Conservation (phyloP, 352 stramenopile genomes). For the Phytophthora rubi region DNA sequence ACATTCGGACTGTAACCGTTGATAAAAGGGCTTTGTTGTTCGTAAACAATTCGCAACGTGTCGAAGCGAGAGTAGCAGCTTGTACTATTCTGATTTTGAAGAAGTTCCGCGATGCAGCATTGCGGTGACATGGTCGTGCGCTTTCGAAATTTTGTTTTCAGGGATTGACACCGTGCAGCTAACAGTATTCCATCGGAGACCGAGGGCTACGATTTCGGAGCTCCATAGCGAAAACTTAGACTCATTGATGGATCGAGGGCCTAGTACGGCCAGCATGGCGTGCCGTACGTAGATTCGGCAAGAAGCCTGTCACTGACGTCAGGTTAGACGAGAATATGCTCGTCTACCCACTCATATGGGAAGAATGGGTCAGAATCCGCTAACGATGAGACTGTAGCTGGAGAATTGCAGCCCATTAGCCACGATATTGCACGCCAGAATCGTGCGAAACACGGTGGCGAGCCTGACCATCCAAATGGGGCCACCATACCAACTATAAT, state of each 20-base stretch:
- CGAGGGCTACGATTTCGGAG: slow-evolving; percentile 14
- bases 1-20: slow-evolving; percentile 16
- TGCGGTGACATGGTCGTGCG: neutral
- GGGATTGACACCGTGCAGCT: slow-evolving; percentile 20
- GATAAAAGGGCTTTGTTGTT: slow-evolving; percentile 10
- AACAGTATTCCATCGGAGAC: slow-evolving; percentile 15
- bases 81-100: slow-evolving; percentile 14
- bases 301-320: neutral
- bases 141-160: slow-evolving; percentile 22
- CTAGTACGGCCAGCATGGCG: slow-evolving; percentile 31
- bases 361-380: slow-evolving; percentile 25
- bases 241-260: slow-evolving; percentile 33
- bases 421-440: slow-evolving; percentile 3
- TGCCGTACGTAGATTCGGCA: slow-evolving; percentile 10
- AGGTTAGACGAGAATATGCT: slow-evolving; percentile 34
- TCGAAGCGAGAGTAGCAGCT: slow-evolving; percentile 29
- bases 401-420: neutral
- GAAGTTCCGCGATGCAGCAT: neutral
- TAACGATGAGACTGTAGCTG: neutral
- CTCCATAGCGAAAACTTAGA: slow-evolving; percentile 32
- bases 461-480: slow-evolving; percentile 14
- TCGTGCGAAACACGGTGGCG: neutral
- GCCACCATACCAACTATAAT: slow-evolving; percentile 23
- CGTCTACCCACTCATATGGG: slow-evolving; percentile 40
- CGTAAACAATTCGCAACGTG: slow-evolving; percentile 31